phyloP scores from a whole-genome alignment of 495 filamentous ascomycete species.

The Lepraria neglecta region DNA sequence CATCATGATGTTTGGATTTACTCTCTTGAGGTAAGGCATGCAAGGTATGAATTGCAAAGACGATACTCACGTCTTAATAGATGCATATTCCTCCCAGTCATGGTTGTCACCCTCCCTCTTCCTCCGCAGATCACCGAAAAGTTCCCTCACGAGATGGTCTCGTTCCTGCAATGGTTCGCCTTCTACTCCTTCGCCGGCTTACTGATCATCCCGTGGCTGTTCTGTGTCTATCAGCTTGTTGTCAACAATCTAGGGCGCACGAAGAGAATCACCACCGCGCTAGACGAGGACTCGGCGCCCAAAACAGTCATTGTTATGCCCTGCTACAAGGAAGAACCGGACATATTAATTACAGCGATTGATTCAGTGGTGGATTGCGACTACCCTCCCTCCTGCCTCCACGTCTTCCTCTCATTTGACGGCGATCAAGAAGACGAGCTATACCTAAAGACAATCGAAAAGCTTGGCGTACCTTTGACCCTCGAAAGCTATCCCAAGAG shows the following conservation, averaged over 20 bases:
- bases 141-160: constrained; percentile 62
- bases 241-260: constrained; percentile 76
- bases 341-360: constrained; percentile 78
- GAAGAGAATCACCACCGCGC: constrained; percentile 71
- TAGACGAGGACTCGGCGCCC: constrained; percentile 80
- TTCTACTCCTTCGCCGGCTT: constrained; percentile 91
- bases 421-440: constrained; percentile 82
- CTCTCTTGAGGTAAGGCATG: constrained; percentile 58
- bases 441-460: constrained; percentile 82
- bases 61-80: constrained; percentile 39
- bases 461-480: constrained; percentile 75
- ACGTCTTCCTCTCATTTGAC: constrained; percentile 95
- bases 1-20: constrained; percentile 67
- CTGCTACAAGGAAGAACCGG: constrained; percentile 88
- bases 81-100: constrained; percentile 81
- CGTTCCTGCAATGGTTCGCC: constrained; percentile 84
- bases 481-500: constrained; percentile 76
- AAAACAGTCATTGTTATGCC: constrained; percentile 98
- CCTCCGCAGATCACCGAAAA: constrained; percentile 61
- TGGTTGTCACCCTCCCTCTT: constrained; percentile 89
- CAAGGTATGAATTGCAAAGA: background rate
- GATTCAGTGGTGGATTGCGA: constrained; percentile 93
- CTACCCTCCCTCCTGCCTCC: constrained; percentile 87
- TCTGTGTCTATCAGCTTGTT: constrained; percentile 85
- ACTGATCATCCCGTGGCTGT: constrained; percentile 82